Conservation (phyloP, 345 rosid genomes). For the Microthlaspi erraticum region DNA sequence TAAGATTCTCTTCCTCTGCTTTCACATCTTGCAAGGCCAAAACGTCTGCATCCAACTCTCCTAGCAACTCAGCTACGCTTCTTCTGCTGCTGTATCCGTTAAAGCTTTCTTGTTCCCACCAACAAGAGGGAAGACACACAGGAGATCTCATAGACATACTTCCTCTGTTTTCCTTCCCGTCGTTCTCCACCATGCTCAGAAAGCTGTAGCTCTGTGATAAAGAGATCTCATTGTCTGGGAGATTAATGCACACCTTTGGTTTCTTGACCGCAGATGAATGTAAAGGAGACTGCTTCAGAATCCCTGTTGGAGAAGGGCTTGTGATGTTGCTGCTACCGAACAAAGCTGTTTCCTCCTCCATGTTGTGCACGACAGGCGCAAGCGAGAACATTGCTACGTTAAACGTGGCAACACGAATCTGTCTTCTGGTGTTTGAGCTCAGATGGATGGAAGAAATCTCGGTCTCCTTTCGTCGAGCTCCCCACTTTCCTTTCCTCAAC, state of each 20-base stretch:
- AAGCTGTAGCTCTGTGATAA: slow-evolving; percentile 60
- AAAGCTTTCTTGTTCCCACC: slow-evolving; percentile 54
- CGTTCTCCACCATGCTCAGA: slow-evolving; percentile 48
- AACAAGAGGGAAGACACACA: slow-evolving; percentile 71
- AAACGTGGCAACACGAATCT: slow-evolving; percentile 80
- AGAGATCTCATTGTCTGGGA: slow-evolving; percentile 93
- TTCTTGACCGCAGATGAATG: slow-evolving; percentile 54
- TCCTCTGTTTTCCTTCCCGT: slow-evolving; percentile 54
- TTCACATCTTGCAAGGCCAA: slow-evolving; percentile 89
- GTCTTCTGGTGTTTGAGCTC: slow-evolving; percentile 48
- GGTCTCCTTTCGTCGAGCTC: slow-evolving; percentile 47
- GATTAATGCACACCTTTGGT: slow-evolving; percentile 80
- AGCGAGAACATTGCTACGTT: slow-evolving; percentile 97
- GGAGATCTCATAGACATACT: slow-evolving; percentile 82
- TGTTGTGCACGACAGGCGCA: slow-evolving; percentile 72
- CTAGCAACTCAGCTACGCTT: slow-evolving; percentile 80
- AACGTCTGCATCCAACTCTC: slow-evolving; percentile 82
- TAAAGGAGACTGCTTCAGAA: slow-evolving; percentile 85
- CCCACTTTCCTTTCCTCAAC: slow-evolving; percentile 54
- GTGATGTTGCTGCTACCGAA: slow-evolving; percentile 37
- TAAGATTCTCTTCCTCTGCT: slow-evolving; percentile 82
- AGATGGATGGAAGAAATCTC: slow-evolving; percentile 40
- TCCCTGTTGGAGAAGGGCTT: slow-evolving; percentile 64
- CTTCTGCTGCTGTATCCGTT: slow-evolving; percentile 52
- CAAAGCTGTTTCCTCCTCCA: slow-evolving; percentile 48